Percentiles rank a stretch among this genome's conserved stretches.
Conservation (phyloP, 2,329 filamentous ascomycete genomes). For the Exophiala mesophila region DNA sequence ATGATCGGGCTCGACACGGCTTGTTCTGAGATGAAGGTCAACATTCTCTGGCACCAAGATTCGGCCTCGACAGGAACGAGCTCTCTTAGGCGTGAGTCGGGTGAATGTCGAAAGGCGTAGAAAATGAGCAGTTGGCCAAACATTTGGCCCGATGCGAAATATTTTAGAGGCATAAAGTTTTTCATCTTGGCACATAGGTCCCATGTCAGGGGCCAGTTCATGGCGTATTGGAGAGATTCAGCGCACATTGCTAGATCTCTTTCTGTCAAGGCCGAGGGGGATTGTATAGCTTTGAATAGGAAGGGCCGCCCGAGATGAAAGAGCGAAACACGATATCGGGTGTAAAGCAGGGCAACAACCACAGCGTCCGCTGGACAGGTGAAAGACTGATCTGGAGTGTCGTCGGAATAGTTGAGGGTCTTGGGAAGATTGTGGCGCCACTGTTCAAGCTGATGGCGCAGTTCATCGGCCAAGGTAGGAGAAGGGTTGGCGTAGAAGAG, state of each 20-base stretch:
- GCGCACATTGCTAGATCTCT: conserved; percentile 38
- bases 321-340: conserved; percentile 18
- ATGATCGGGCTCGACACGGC: conserved; percentile 36
- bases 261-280: conserved; percentile 33
- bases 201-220: conserved; percentile 38
- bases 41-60: conserved; percentile 39
- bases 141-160: conserved; percentile 39
- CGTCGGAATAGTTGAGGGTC: conserved; percentile 43
- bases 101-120: conserved; percentile 38
- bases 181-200: conserved; percentile 40
- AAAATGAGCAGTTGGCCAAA: conserved; percentile 41
- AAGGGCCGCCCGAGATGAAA: conserved; percentile 23
- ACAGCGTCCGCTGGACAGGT: conserved; percentile 15
- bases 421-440: conserved; percentile 50
- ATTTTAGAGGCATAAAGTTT: conserved; percentile 40
- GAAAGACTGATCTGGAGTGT: conserved; percentile 25
- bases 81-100: conserved; percentile 32
- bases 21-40: conserved; percentile 37
- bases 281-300: conserved; percentile 37
- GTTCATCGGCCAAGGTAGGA: conserved; percentile 46
- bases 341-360: conserved; percentile 17
- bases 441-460: conserved; percentile 52
- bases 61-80: conserved; percentile 38
- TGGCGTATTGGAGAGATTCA: conserved; percentile 36
- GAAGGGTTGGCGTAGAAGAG: conserved; percentile 46